A percentile compares a stretch with the other conserved stretches of the same genome.
phyloP scores from a whole-genome alignment of 1,284 basidiomycete species.

The Leccinum laetum region DNA sequence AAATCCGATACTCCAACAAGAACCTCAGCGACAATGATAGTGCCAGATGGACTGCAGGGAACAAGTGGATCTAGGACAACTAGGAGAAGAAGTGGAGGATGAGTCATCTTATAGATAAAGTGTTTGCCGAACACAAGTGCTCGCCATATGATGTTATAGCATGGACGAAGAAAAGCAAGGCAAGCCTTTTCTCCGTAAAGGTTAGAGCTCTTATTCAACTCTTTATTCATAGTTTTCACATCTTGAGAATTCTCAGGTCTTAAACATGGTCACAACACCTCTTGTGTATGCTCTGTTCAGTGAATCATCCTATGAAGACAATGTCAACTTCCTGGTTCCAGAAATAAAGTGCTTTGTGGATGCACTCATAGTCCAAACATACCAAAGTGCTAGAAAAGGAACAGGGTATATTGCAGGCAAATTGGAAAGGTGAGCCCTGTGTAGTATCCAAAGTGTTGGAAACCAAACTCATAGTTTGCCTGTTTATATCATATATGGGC shows the following conservation, averaged over 20 bases:
- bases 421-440: neutral
- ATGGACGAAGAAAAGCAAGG: neutral
- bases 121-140: neutral
- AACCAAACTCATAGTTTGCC: too few relatives aligned
- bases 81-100: neutral
- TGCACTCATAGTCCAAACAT: neutral
- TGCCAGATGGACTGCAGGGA: neutral
- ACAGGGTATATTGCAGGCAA: neutral
- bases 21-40: neutral
- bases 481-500: too few relatives aligned
- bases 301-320: neutral
- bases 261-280: neutral
- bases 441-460: neutral
- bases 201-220: neutral
- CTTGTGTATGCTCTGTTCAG: neutral
- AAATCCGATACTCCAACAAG: neutral
- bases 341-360: neutral
- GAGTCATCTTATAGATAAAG: neutral
- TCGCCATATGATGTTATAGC: neutral
- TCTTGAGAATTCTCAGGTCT: too few relatives aligned
- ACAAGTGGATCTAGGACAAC: neutral
- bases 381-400: neutral
- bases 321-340: neutral
- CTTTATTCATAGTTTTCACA: neutral
- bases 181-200: neutral